phyloP scores from a whole-genome alignment of 805 yeast species.

The Metschnikowia koreensis region DNA sequence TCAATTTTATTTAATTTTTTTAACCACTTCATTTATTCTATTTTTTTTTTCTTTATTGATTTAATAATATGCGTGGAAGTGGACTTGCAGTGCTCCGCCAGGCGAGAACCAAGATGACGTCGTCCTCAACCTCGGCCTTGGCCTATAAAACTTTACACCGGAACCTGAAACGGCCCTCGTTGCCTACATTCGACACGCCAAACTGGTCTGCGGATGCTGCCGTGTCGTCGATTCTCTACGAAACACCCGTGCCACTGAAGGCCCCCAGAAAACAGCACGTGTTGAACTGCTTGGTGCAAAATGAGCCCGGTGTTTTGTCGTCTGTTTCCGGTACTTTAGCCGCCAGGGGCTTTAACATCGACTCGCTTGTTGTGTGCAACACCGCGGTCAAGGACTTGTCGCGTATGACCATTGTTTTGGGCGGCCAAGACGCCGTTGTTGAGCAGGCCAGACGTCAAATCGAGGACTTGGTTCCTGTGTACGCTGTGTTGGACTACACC shows the following conservation, averaged over 20 bases:
- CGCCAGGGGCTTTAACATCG: conserved; percentile 97
- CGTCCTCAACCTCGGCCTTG: conserved; percentile 86
- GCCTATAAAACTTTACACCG: conserved; percentile 92
- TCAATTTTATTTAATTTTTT: too few species aligned
- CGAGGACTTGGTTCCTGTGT: conserved; percentile 96
- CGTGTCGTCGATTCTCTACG: conserved; percentile 91
- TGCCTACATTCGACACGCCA: conserved; percentile 92
- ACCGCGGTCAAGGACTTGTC: conserved; percentile 95
- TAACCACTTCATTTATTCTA: too few species aligned
- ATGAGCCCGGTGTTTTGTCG: conserved; percentile 97
- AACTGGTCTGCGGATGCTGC: conserved; percentile 96
- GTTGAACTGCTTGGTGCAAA: conserved; percentile 93
- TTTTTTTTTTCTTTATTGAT: not conserved
- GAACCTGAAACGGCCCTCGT: conserved; percentile 80
- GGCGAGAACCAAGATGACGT: conserved; percentile 20
- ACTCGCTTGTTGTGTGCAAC: conserved; percentile 92
- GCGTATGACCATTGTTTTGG: conserved; percentile 93
- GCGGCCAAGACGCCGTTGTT: conserved; percentile 92
- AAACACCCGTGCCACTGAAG: conserved; percentile 67
- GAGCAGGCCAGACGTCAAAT: conserved; percentile 98
- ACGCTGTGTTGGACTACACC: conserved; percentile 94
- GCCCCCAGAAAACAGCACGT: conserved; percentile 81
- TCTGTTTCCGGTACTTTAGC: conserved; percentile 94
- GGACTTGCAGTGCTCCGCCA: conserved; percentile 14
- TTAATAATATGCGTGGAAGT: conserved; percentile 4